Evolutionary conservation across 1,284 basidiomycete species (phyloP), one percentile per base, ranked within the genome.

Genomic region (Fomes fomentarius): DNA sequence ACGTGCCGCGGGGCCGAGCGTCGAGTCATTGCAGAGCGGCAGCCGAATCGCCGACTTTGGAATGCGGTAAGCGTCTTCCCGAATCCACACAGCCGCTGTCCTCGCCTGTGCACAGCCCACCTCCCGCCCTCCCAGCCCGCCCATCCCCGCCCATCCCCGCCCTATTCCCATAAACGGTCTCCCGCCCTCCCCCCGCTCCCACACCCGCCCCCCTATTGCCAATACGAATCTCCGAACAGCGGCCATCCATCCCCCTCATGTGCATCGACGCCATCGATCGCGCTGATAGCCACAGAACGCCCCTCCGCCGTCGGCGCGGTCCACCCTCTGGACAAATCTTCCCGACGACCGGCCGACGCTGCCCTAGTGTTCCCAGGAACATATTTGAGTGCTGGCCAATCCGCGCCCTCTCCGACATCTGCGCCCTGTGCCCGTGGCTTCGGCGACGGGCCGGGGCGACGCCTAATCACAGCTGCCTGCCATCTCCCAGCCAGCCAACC

Each of bases 181-280:
- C 33, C 47, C 40, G 50, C 56, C 44, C 46, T 47, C 56, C 43
- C 51, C 45, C 44, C 38, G 39, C 31, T 43, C 49, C 41, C 47
- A 31, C 45, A 54, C 10, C 33, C 41, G 33, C 4, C 45, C 31
- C 14, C 34, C 22, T 24, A 22, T n/a, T 11, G 12, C 45, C 15
- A 15, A 31, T 24, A 22, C 4, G 22, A 33, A 15, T 35, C 43
- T 11, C 35, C 50, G 45, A n/a, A n/a, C n/a, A n/a, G n/a, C n/a
- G n/a, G n/a, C n/a, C n/a, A n/a, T n/a, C n/a, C n/a, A n/a, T n/a
- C n/a, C n/a, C n/a, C n/a, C n/a, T n/a, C n/a, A n/a, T n/a, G n/a
- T n/a, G n/a, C 11, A n/a, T 26, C 39, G 25, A 43, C n/a, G 19
- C 56, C 56, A 61, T 61, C 59, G 56, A 61, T 61, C 40, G 41